Conservation (phyloP, 2,329 filamentous ascomycete species). For the Orbilia blumenaviensis region DNA sequence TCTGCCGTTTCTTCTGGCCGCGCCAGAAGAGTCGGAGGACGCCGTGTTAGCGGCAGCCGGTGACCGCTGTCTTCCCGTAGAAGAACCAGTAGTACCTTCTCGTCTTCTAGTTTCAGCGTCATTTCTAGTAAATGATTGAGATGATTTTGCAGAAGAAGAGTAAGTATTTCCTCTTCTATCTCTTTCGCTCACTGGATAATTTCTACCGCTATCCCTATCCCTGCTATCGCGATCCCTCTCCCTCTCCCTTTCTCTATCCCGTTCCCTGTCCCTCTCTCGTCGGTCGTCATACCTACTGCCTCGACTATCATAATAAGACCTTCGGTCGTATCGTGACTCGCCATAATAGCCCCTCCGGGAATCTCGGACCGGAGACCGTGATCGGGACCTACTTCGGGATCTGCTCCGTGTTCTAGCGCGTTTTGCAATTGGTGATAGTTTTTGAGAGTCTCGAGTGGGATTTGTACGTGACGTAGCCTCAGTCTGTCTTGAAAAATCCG, state of each 20-base stretch:
- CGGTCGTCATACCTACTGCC: slow-evolving; percentile 51
- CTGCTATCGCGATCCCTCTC: slow-evolving; percentile 60
- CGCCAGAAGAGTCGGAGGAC: slow-evolving; percentile 25
- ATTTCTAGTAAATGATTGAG: slow-evolving; percentile 67
- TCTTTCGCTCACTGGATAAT: slow-evolving; percentile 73
- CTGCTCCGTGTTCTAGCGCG: slow-evolving; percentile 57
- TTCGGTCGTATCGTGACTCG: slow-evolving; percentile 55
- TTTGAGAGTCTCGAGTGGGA: slow-evolving; percentile 22
- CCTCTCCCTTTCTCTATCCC: slow-evolving; percentile 53
- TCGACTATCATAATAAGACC: slow-evolving; percentile 54
- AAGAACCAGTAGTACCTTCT: slow-evolving; percentile 65
- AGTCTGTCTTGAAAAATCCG: slow-evolving; percentile 46
- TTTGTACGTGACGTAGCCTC: slow-evolving; percentile 27
- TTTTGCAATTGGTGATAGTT: slow-evolving; percentile 52
- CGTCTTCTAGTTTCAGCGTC: slow-evolving; percentile 74
- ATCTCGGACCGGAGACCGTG: slow-evolving; percentile 51
- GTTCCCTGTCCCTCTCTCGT: slow-evolving; percentile 49
- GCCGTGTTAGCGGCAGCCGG: slow-evolving; percentile 39
- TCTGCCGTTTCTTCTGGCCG: slow-evolving; percentile 29
- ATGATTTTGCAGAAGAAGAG: slow-evolving; percentile 60
- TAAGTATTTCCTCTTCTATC: slow-evolving; percentile 66
- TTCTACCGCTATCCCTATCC: slow-evolving; percentile 65
- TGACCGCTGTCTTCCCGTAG: slow-evolving; percentile 60
- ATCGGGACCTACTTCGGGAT: slow-evolving; percentile 53
- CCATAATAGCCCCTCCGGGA: slow-evolving; percentile 56